These are phyloP conservation scores for Pythium brachiatum DNA, from an alignment of 352 stramenopile species.

Conservation along the genomic window DNA sequence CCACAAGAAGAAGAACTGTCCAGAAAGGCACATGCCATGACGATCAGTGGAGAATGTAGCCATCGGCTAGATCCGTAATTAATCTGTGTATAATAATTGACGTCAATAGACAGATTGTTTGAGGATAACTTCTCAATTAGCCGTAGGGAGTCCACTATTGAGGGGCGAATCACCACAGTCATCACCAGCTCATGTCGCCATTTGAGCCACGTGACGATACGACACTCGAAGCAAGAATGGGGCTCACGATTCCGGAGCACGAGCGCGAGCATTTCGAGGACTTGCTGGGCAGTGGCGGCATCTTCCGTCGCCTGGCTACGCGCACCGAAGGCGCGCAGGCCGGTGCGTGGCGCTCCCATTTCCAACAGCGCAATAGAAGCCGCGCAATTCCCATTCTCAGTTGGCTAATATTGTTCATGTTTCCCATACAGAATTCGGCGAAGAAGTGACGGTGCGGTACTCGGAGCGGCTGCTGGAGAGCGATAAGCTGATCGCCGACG, in stretches of 20 bases:
- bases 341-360: slow-evolving; percentile 29
- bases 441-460: slow-evolving; percentile 76
- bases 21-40: too few relatives aligned
- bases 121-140: not conserved
- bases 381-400: not conserved
- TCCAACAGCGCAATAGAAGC: not conserved
- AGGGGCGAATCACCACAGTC: not conserved
- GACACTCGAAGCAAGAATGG: slow-evolving; percentile 13
- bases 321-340: slow-evolving; percentile 59
- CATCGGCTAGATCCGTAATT: not conserved
- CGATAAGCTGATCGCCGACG: slow-evolving; percentile 34
- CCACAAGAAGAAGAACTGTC: too few relatives aligned
- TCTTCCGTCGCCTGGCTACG: slow-evolving; percentile 67
- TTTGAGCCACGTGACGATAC: slow-evolving; percentile 1
- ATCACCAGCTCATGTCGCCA: not conserved
- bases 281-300: slow-evolving; percentile 73
- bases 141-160: not conserved
- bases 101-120: not conserved
- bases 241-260: slow-evolving; percentile 27
- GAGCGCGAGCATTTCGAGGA: slow-evolving; percentile 70
- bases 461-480: slow-evolving; percentile 53
- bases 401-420: not conserved
- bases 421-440: slow-evolving; percentile 57
- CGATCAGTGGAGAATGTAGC: too few relatives aligned
- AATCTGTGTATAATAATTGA: not conserved